phyloP scores from a whole-genome alignment of 805 yeast genomes.

The Peterozyma xylosa region DNA sequence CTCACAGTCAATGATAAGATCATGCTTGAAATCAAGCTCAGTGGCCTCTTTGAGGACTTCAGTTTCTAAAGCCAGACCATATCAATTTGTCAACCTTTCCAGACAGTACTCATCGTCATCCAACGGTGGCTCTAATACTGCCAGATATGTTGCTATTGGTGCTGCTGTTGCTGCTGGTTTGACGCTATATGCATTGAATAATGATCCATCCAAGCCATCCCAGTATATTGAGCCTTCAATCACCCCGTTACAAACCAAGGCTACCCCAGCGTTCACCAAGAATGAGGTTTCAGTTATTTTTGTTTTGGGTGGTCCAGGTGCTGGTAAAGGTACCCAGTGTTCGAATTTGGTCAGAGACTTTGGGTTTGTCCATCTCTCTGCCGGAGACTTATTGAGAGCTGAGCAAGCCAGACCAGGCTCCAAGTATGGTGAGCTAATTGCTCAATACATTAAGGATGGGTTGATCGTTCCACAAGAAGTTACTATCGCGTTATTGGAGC shows the following conservation, averaged over 20 bases:
- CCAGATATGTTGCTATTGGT: slow-evolving; percentile 1
- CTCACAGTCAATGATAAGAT: not conserved
- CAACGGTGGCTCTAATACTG: not conserved
- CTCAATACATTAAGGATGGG: slow-evolving; percentile 79
- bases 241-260: slow-evolving; percentile 2
- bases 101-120: slow-evolving; percentile 3
- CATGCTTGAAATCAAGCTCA: not conserved
- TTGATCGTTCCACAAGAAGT: slow-evolving; percentile 89
- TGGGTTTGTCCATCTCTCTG: slow-evolving; percentile 82
- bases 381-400: slow-evolving; percentile 93
- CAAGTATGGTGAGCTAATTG: slow-evolving; percentile 78
- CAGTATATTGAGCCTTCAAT: slow-evolving; percentile 23
- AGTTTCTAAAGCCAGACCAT: too few relatives aligned
- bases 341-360: slow-evolving; percentile 73
- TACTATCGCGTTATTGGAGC: slow-evolving; percentile 74
- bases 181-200: slow-evolving; percentile 1
- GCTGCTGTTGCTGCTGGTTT: slow-evolving; percentile 4
- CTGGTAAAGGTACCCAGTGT: slow-evolving; percentile 97
- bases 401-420: slow-evolving; percentile 84
- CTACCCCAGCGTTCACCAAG: slow-evolving; percentile 41
- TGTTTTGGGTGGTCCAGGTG: slow-evolving; percentile 96
- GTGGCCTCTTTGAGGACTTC: not conserved
- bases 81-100: not conserved
- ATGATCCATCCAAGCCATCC: slow-evolving; percentile 13
- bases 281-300: slow-evolving; percentile 75